Conservation (phyloP, 768 basidiomycete species). For the Kwoniella botswanensis region DNA sequence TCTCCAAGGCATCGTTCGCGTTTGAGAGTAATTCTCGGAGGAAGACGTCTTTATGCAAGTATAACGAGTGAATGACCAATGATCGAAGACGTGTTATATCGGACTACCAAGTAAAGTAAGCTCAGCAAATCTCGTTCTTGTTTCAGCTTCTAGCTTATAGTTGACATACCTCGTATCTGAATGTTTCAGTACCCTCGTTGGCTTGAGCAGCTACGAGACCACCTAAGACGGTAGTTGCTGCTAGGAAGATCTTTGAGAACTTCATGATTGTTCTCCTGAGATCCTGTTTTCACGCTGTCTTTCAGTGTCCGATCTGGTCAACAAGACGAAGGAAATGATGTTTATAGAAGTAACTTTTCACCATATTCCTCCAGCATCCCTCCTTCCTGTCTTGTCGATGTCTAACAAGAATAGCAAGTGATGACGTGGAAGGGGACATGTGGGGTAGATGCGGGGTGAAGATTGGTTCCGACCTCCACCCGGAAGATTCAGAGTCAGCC, state of each 20-base stretch:
- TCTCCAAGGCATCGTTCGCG: slow-evolving; percentile 93
- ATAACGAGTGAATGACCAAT: slow-evolving; percentile 77
- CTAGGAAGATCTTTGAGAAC: slow-evolving; percentile 3
- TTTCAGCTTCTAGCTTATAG: too few species aligned
- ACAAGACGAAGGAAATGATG: too few species aligned
- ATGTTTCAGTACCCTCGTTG: slow-evolving; percentile 33
- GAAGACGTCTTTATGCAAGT: slow-evolving; percentile 61
- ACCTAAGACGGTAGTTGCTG: background rate
- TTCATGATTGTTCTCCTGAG: background rate
- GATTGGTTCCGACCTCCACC: slow-evolving; percentile 4
- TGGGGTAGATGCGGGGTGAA: background rate
- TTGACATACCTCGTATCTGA: slow-evolving; percentile 43
- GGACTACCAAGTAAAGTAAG: slow-evolving; percentile 64
- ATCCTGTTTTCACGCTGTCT: background rate
- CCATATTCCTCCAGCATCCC: too few species aligned
- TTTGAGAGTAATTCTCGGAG: slow-evolving; percentile 67
- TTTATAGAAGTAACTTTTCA: too few species aligned
- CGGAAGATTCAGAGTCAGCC: background rate
- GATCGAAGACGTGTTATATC: slow-evolving; percentile 90
- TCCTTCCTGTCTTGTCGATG: too few species aligned
- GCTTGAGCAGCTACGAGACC: slow-evolving; percentile 12
- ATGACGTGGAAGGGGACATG: slow-evolving; percentile 2
- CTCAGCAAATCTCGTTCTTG: background rate
- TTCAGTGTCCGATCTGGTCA: slow-evolving; percentile 5
- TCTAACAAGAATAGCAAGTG: background rate